Percentiles rank a stretch among this genome's conserved stretches.
phyloP scores from a whole-genome alignment of 139 green algal genomes.

The Tetraselmis chui region DNA sequence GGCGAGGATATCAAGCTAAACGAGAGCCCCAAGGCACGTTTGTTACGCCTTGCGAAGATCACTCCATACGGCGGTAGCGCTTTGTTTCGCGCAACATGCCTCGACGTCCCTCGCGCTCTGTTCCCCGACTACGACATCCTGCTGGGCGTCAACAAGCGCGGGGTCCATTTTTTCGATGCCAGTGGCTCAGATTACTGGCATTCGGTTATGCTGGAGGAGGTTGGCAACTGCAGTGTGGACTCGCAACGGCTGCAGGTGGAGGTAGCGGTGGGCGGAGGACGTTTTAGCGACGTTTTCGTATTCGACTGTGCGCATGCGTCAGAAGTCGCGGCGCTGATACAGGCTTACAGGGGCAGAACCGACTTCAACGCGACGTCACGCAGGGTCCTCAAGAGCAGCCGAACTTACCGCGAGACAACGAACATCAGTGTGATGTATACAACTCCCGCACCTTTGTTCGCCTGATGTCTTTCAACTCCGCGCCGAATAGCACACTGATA shows the following conservation, averaged over 20 bases:
- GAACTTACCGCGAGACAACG: no score
- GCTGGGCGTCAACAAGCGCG: neutral
- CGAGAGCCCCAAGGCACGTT: neutral
- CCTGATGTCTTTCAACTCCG: no score
- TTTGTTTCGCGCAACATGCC: neutral
- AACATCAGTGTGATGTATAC: no score
- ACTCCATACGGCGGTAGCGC: neutral
- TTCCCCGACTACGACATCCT: neutral
- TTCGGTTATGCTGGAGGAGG: neutral
- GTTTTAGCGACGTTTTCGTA: neutral
- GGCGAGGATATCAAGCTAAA: neutral
- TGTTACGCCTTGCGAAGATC: neutral
- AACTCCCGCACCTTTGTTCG: no score
- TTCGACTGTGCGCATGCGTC: neutral
- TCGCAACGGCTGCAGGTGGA: neutral
- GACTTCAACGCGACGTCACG: no score
- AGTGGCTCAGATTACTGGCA: neutral
- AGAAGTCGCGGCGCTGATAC: neutral
- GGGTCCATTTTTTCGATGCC: neutral
- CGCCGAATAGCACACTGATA: no score
- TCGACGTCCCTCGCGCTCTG: neutral
- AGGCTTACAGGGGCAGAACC: neutral
- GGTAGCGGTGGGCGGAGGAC: neutral
- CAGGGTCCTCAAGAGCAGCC: no score
- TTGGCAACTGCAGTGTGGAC: neutral